Percentiles rank a stretch among this genome's conserved stretches.
phyloP scores from a whole-genome alignment of 352 stramenopile species.

The Globisporangium irregulare region DNA sequence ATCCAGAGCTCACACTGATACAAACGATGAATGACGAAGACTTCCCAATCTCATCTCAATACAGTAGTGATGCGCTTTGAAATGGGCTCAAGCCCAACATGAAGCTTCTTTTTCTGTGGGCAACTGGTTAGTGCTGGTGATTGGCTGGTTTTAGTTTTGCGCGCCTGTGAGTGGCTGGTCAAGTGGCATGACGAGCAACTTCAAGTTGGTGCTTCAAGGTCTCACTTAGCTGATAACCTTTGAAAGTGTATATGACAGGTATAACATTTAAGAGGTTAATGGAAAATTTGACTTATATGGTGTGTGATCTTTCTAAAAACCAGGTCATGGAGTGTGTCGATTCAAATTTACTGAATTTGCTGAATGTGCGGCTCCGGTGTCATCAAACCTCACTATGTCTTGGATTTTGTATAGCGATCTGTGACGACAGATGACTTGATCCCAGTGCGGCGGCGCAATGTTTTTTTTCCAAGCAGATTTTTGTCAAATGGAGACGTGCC shows the following conservation, averaged over 20 bases:
- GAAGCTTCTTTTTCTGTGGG: neutral
- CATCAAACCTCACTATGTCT: neutral
- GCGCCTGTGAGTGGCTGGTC: conserved; percentile 10
- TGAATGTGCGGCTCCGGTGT: neutral
- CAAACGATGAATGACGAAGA: neutral
- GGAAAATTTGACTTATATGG: neutral
- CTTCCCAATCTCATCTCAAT: neutral
- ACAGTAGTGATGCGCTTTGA: neutral
- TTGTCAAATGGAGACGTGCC: neutral
- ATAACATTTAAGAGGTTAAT: neutral
- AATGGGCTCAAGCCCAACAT: no score
- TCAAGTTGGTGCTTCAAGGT: conserved; percentile 11
- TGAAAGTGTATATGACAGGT: neutral
- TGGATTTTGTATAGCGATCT: neutral
- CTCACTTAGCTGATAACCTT: neutral
- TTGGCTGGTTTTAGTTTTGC: conserved; percentile 15
- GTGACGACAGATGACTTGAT: neutral
- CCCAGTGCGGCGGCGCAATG: neutral
- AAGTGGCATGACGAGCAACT: conserved; percentile 7
- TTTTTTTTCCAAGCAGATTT: conserved; percentile 2
- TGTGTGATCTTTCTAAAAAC: neutral
- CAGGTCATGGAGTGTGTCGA: neutral
- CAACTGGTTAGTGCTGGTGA: neutral
- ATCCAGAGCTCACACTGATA: neutral
- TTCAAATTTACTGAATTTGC: neutral